Conservation (phyloP, 208 protist species). For the Balamuthia mandrillaris region DNA sequence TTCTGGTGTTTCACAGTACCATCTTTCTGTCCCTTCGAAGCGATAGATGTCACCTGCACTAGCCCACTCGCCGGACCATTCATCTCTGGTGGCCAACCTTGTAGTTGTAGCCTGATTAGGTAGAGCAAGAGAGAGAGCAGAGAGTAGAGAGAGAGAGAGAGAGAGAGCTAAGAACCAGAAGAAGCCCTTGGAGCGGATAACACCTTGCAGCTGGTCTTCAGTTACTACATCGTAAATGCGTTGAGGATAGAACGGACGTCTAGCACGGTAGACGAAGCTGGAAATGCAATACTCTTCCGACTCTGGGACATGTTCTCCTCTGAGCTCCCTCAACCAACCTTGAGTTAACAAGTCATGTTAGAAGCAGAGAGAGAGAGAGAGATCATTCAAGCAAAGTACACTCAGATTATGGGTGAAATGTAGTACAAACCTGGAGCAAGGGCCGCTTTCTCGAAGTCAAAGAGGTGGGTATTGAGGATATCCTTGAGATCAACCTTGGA, state of each 20-base stretch:
- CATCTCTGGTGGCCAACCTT: neutral
- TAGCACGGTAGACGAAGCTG: slow-evolving; percentile 63
- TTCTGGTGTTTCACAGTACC: slow-evolving; percentile 46
- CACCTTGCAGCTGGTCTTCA: slow-evolving; percentile 1
- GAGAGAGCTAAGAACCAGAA: slow-evolving; percentile 46
- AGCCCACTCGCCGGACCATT: slow-evolving; percentile 24
- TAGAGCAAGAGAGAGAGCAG: neutral
- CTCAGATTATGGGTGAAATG: too few relatives aligned
- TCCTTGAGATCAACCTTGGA: slow-evolving; percentile 47
- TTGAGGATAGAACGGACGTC: slow-evolving; percentile 69
- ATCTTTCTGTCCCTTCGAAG: slow-evolving; percentile 38
- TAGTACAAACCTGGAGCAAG: slow-evolving; percentile 41
- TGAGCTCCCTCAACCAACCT: neutral
- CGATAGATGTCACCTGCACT: slow-evolving; percentile 32
- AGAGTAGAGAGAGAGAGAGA: neutral
- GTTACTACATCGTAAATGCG: slow-evolving; percentile 46
- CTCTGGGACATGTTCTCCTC: slow-evolving; percentile 53
- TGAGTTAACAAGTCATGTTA: too few relatives aligned
- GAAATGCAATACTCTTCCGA: slow-evolving; percentile 73
- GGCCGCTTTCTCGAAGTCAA: slow-evolving; percentile 63
- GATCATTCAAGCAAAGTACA: too few relatives aligned
- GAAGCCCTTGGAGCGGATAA: slow-evolving; percentile 72
- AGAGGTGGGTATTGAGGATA: slow-evolving; percentile 69
- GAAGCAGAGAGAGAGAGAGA: too few relatives aligned
- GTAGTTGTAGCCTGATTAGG: neutral